phyloP scores from a whole-genome alignment of 2,329 filamentous ascomycete genomes.

The Venturia pyrina region DNA sequence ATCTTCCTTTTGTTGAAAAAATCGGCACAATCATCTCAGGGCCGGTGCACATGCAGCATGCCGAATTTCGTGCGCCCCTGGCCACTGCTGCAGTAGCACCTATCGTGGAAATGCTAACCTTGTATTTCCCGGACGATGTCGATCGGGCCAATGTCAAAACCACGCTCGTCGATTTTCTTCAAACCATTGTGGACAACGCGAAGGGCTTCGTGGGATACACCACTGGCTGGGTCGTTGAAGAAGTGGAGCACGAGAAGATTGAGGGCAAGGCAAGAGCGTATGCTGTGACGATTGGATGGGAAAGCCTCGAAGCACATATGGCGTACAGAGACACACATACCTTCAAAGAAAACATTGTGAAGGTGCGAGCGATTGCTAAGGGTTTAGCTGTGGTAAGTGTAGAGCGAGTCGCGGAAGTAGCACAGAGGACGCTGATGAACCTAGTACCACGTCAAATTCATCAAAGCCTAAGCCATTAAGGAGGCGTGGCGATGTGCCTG shows the following conservation, averaged over 20 bases:
- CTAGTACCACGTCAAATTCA: slow-evolving; percentile 5
- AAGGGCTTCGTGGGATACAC: slow-evolving; percentile 20
- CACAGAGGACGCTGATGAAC: neutral
- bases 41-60: slow-evolving; percentile 23
- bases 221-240: slow-evolving; percentile 28
- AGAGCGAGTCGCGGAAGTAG: too few species aligned
- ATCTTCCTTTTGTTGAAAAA: slow-evolving; percentile 28
- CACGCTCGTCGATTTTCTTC: slow-evolving; percentile 30
- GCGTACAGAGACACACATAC: slow-evolving; percentile 33
- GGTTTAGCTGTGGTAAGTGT: slow-evolving; percentile 30
- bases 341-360: slow-evolving; percentile 33
- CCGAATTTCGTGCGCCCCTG: slow-evolving; percentile 20
- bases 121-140: slow-evolving; percentile 32
- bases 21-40: slow-evolving; percentile 22
- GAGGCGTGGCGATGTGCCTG: too few species aligned
- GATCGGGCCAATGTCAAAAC: slow-evolving; percentile 22
- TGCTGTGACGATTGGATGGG: slow-evolving; percentile 41
- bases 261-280: slow-evolving; percentile 31
- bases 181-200: slow-evolving; percentile 23
- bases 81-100: slow-evolving; percentile 29
- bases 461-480: neutral
- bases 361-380: slow-evolving; percentile 33
- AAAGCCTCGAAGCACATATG: slow-evolving; percentile 40
- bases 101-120: slow-evolving; percentile 39
- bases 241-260: slow-evolving; percentile 16